Evolutionary conservation across 345 rosid genomes (phyloP), one percentile per base, ranked within the genome.

Genomic region (Brassica carinata): DNA sequence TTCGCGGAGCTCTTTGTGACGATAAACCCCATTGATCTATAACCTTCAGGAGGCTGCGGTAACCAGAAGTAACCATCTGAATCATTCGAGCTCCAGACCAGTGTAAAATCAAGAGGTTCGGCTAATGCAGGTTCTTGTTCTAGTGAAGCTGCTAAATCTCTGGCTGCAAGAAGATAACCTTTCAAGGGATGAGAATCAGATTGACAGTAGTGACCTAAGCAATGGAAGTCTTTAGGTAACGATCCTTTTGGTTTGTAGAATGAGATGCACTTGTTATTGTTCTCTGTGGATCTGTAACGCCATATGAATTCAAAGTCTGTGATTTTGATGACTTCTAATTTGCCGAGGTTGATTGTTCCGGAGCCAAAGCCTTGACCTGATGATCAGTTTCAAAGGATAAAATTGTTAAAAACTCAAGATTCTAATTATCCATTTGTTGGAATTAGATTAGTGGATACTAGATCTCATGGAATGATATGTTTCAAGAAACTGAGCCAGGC

Each of bases 131-230:
- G 89, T 9, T 74, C 80, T 3, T 63, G 63, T 30, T 77, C 81
- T 65, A 73, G 19, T 29, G 84, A 81, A 74, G 58, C 58, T n/a
- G 72, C 71, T 29, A 80, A 83, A 33, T 87, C 89, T 81, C 87
- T 85, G 0, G 90, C 98, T 33, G 70, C 94, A 17, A 95, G 96
- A 72, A 91, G 72, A 74, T 79, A 93, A 55, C 94, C 93, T 83
- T 87, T 78, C 34, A 92, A 85, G 61, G 95, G 92, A 73, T 74
- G 76, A 67, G 83, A 73, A 74, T 88, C 87, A 23, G 74, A 69
- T 70, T 91, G 98, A 86, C 94, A 93, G 65, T 83, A 89, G 84
- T 95, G 93, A 78, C 97, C 98, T 74, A 95, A 92, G 83, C 87
- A 73, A 59, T 83, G 79, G 80, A 87, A 93, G 29, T 93, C 91